These are phyloP conservation scores for Durotheca rogersii DNA, from an alignment of 495 filamentous ascomycete species.

Conservation along the genomic window DNA sequence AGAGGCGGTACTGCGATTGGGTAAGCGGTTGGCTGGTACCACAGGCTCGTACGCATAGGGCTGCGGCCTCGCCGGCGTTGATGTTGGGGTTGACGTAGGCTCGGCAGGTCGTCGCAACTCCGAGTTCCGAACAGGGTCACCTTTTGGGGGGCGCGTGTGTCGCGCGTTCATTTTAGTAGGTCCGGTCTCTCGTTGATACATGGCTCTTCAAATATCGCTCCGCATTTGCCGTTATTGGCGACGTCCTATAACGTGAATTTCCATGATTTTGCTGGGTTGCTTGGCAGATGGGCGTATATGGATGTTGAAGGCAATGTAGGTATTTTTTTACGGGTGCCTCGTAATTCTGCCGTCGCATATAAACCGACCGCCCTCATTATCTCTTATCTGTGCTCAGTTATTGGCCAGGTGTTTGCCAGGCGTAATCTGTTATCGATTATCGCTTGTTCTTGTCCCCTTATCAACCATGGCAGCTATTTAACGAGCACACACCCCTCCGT, in stretches of 20 bases:
- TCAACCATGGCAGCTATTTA: background rate
- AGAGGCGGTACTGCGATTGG: slow-evolving; percentile 8
- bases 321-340: too few relatives aligned
- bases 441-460: background rate
- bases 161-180: slow-evolving; percentile 42
- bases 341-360: slow-evolving; percentile 33
- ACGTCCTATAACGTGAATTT: too few relatives aligned
- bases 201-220: too few relatives aligned
- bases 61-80: slow-evolving; percentile 21
- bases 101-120: background rate
- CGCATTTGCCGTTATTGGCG: too few relatives aligned
- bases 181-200: too few relatives aligned
- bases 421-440: slow-evolving; percentile 6
- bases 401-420: background rate
- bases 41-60: slow-evolving; percentile 39
- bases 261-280: too few relatives aligned
- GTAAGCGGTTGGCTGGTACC: slow-evolving; percentile 16
- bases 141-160: slow-evolving; percentile 45
- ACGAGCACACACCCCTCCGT: too few relatives aligned
- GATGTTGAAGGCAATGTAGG: too few relatives aligned
- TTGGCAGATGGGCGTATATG: too few relatives aligned
- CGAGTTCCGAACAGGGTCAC: slow-evolving; percentile 5
- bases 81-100: slow-evolving; percentile 1
- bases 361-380: slow-evolving; percentile 36
- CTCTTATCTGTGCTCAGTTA: slow-evolving; percentile 2